Evolutionary conservation across 106 monocot genomes (phyloP).

Genomic region (Dactylorhiza incarnata): DNA sequence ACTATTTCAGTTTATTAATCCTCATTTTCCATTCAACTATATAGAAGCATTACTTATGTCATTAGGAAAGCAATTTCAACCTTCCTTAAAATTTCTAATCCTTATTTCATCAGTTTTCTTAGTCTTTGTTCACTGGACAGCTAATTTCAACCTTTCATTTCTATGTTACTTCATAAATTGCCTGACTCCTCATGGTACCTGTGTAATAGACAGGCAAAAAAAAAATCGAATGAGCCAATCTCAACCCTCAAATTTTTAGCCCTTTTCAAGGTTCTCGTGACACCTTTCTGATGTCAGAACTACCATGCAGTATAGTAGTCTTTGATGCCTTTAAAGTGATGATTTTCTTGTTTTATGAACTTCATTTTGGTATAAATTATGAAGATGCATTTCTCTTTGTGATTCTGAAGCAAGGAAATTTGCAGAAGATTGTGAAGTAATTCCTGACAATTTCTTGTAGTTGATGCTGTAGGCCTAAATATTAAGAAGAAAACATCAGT

Average conservation of each 20-base stretch:
- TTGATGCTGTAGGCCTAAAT: neutral
- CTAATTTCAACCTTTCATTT: neutral
- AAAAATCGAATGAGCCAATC: no score
- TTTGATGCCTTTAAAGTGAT: constrained; percentile 2
- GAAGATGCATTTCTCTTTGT: neutral
- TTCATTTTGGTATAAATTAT: neutral
- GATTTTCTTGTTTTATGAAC: neutral
- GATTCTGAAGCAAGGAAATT: neutral
- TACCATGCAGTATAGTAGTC: neutral
- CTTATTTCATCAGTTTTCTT: neutral
- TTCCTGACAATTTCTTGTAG: neutral
- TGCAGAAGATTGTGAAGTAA: neutral
- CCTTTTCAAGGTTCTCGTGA: neutral
- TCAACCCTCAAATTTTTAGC: neutral
- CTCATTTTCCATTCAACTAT: no score
- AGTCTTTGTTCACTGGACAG: neutral
- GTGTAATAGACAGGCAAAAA: no score
- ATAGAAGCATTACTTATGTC: neutral
- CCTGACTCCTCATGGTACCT: no score
- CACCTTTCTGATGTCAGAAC: neutral
- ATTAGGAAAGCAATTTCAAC: neutral
- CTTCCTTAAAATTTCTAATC: no score
- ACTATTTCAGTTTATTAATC: neutral
- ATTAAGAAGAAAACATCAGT: constrained; percentile 1
- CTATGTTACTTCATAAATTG: no score